A percentile compares a stretch with the other conserved stretches of the same genome.
Conservation (phyloP, 192 early-diverging fungal species). For the Umbelopsis ramanniana region DNA sequence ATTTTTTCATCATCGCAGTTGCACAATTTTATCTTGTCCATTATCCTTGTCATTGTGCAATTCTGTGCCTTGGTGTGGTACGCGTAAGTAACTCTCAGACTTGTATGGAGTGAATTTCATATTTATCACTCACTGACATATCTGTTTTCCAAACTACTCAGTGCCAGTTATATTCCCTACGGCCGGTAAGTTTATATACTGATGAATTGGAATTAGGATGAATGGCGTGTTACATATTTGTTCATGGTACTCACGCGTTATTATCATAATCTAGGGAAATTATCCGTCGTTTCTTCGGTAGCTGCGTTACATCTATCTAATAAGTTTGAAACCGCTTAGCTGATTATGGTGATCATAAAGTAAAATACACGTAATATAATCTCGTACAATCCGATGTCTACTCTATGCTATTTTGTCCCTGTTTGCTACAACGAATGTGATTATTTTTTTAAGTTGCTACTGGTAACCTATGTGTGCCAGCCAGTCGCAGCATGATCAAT, state of each 20-base stretch:
- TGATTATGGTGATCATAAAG: background rate
- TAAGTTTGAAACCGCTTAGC: background rate
- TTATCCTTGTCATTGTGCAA: constrained; percentile 86
- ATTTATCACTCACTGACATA: background rate
- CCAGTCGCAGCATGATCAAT: too few species aligned
- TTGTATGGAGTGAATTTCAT: background rate
- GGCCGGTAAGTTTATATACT: constrained; percentile 56
- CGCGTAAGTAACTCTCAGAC: constrained; percentile 44
- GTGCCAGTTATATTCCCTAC: constrained; percentile 92
- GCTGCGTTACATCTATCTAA: constrained; percentile 40
- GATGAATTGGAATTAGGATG: background rate
- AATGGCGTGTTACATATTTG: background rate
- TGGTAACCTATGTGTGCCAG: too few species aligned
- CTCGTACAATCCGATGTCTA: too few species aligned
- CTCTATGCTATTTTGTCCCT: too few species aligned
- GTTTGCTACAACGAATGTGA: too few species aligned
- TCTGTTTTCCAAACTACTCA: constrained; percentile 43
- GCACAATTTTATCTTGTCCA: constrained; percentile 64
- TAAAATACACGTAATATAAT: background rate
- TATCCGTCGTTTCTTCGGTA: constrained; percentile 44
- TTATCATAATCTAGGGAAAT: constrained; percentile 24
- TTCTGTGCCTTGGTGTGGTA: constrained; percentile 91
- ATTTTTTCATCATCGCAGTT: constrained; percentile 35
- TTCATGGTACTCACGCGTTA: background rate
- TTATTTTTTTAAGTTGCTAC: too few species aligned